phyloP scores from a whole-genome alignment of 805 yeast genomes.

The Candida ficus region DNA sequence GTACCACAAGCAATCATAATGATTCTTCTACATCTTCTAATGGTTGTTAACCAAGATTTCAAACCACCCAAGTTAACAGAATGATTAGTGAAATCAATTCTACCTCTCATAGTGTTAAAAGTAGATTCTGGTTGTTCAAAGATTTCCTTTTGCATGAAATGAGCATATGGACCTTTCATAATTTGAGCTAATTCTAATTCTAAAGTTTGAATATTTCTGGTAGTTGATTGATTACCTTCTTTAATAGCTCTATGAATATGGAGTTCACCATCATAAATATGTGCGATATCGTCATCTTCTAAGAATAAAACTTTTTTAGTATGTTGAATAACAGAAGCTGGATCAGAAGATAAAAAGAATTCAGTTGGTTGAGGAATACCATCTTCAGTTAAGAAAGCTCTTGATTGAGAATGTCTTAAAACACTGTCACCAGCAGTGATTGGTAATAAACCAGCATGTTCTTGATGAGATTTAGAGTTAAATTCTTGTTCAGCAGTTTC shows the following conservation, averaged over 20 bases:
- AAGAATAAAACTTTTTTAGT: conserved; percentile 94
- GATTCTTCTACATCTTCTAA: conserved; percentile 90
- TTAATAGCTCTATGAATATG: conserved; percentile 96
- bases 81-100: conserved; percentile 83
- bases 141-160: conserved; percentile 98
- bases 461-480: conserved; percentile 16
- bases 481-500: conserved; percentile 30
- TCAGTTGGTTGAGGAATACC: conserved; percentile 92
- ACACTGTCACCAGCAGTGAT: conserved; percentile 49
- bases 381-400: conserved; percentile 94
- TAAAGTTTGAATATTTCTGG: conserved; percentile 92
- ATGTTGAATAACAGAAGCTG: conserved; percentile 93
- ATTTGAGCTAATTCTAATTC: conserved; percentile 97
- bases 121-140: conserved; percentile 98
- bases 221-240: conserved; percentile 83
- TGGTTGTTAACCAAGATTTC: conserved; percentile 74
- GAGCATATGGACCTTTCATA: conserved; percentile 95
- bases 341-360: conserved; percentile 94
- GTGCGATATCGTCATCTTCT: conserved; percentile 99
- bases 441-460: conserved; percentile 37
- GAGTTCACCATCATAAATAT: conserved; percentile 94
- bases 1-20: conserved; percentile 99
- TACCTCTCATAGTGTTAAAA: conserved; percentile 98
- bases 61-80: conserved; percentile 86
- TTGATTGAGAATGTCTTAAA: conserved; percentile 85